Evolutionary conservation across 495 filamentous ascomycete species (phyloP).

Genomic region (Daldinia childiae): DNA sequence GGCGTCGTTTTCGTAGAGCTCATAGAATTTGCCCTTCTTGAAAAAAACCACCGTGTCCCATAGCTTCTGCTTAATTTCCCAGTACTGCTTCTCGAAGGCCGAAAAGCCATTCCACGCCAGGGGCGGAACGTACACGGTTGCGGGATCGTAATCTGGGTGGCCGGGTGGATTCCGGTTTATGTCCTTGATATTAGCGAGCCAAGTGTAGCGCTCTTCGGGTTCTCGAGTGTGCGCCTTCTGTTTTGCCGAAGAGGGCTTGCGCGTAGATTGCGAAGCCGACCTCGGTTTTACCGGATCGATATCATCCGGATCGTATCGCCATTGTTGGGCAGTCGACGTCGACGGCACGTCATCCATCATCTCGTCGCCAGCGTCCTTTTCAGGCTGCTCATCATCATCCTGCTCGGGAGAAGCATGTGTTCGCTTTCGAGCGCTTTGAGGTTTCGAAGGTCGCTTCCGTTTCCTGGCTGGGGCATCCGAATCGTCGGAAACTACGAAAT

Average conservation of each 20-base stretch:
- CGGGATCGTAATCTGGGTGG: slow-evolving; percentile 93
- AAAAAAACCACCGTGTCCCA: slow-evolving; percentile 99
- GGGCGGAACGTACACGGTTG: slow-evolving; percentile 87
- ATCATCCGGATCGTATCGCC: slow-evolving; percentile 86
- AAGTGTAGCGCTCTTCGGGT: slow-evolving; percentile 83
- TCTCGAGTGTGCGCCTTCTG: slow-evolving; percentile 79
- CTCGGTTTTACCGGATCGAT: slow-evolving; percentile 66
- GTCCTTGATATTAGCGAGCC: slow-evolving; percentile 87
- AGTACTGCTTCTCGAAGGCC: slow-evolving; percentile 97
- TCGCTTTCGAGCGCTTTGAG: slow-evolving; percentile 65
- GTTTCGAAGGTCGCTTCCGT: slow-evolving; percentile 68
- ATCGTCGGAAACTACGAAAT: slow-evolving; percentile 89
- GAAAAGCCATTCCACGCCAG: slow-evolving; percentile 80
- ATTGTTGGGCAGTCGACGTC: slow-evolving; percentile 82
- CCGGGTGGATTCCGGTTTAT: slow-evolving; percentile 79
- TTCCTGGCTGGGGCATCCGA: slow-evolving; percentile 74
- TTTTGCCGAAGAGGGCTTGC: slow-evolving; percentile 66
- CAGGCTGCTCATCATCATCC: slow-evolving; percentile 30
- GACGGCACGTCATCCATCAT: slow-evolving; percentile 63
- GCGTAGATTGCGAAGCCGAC: slow-evolving; percentile 47
- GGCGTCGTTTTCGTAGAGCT: slow-evolving; percentile 97
- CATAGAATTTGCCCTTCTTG: slow-evolving; percentile 99
- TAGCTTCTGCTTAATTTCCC: slow-evolving; percentile 98
- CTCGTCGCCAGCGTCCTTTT: slow-evolving; percentile 59
- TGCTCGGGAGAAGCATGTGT: slow-evolving; percentile 57